Percentiles rank a stretch among this genome's conserved stretches.
These are phyloP conservation scores for Erysimum pusillum DNA, from an alignment of 441 rosid genomes.

Conservation along the genomic window DNA sequence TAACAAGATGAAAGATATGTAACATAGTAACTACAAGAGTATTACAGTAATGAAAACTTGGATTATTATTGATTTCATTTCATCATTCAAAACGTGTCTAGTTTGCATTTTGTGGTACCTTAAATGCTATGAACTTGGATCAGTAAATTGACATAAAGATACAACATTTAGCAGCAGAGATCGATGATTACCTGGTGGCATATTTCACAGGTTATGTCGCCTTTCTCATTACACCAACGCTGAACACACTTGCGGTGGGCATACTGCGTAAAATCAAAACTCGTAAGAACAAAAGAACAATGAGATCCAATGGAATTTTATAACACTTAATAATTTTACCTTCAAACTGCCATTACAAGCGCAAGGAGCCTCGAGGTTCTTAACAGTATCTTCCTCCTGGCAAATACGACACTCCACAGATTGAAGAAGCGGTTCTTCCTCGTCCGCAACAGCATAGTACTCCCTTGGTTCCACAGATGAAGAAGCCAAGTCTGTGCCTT, in stretches of 20 bases:
- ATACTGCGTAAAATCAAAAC: slow-evolving; percentile 33
- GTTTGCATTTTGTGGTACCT: background rate
- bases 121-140: background rate
- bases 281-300: slow-evolving; percentile 11
- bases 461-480: slow-evolving; percentile 52
- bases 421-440: slow-evolving; percentile 71
- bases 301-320: background rate
- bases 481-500: slow-evolving; percentile 49
- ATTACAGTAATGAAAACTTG: background rate
- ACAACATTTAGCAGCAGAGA: background rate
- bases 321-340: slow-evolving; percentile 46
- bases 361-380: slow-evolving; percentile 76
- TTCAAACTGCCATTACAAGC: slow-evolving; percentile 81
- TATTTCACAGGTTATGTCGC: slow-evolving; percentile 90
- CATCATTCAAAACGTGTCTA: background rate
- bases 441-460: slow-evolving; percentile 44
- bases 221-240: slow-evolving; percentile 95
- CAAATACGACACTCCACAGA: slow-evolving; percentile 77
- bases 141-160: background rate
- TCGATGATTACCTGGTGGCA: slow-evolving; percentile 77
- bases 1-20: slow-evolving; percentile 9
- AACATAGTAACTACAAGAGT: background rate
- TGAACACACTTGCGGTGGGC: slow-evolving; percentile 86
- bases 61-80: slow-evolving; percentile 2
- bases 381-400: slow-evolving; percentile 73